phyloP scores from a whole-genome alignment of 495 filamentous ascomycete genomes.

The Talaromyces proteolyticus region DNA sequence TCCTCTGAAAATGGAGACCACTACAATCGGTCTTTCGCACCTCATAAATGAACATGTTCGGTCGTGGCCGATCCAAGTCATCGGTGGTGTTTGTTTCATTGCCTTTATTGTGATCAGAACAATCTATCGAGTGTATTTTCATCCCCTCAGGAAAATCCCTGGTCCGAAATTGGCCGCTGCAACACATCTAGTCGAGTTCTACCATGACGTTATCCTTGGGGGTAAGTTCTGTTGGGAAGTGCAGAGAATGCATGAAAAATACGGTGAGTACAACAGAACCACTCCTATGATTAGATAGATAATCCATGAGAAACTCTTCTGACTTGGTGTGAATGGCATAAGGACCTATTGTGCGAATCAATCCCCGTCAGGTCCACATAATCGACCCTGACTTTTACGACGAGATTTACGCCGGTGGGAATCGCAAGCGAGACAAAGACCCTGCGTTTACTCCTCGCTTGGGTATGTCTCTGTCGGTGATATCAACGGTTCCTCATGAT shows the following conservation, averaged over 20 bases:
- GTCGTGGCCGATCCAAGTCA: not conserved
- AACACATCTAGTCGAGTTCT: slow-evolving; percentile 43
- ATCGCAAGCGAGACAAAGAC: slow-evolving; percentile 30
- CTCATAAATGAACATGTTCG: no score
- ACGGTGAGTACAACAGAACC: no score
- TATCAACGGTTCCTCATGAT: slow-evolving; percentile 39
- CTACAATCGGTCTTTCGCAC: no score
- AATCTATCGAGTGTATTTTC: slow-evolving; percentile 30
- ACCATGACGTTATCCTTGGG: slow-evolving; percentile 37
- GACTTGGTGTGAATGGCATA: not conserved
- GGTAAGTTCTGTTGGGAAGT: slow-evolving; percentile 42
- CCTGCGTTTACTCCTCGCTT: slow-evolving; percentile 16
- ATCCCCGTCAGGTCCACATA: slow-evolving; percentile 31
- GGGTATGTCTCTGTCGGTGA: slow-evolving; percentile 19
- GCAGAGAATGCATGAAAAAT: slow-evolving; percentile 40
- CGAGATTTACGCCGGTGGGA: slow-evolving; percentile 23
- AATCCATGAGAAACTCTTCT: not conserved
- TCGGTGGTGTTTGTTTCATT: no score
- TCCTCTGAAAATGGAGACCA: no score
- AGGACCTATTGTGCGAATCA: slow-evolving; percentile 40
- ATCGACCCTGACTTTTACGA: slow-evolving; percentile 32
- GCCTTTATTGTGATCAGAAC: no score
- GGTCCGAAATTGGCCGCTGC: slow-evolving; percentile 41
- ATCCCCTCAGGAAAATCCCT: slow-evolving; percentile 36
- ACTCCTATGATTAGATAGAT: not conserved